phyloP scores from a whole-genome alignment of 768 basidiomycete species.

The Phaeotremella skinneri region DNA sequence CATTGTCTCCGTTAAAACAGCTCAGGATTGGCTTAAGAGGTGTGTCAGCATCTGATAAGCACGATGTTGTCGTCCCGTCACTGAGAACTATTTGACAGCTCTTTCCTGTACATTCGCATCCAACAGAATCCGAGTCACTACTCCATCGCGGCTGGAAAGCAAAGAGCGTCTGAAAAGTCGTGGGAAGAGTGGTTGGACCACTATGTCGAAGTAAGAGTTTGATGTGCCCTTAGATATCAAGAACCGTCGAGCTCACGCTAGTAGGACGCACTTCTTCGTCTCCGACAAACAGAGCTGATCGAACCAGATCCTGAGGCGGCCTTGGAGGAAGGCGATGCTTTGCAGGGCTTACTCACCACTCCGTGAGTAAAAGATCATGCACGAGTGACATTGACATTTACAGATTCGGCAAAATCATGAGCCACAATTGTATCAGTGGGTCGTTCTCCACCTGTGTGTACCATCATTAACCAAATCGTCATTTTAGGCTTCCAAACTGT shows the following conservation, averaged over 20 bases:
- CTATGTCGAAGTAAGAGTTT: slow-evolving; percentile 67
- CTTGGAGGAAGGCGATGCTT: background rate
- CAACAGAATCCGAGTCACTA: slow-evolving; percentile 80
- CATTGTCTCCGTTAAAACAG: slow-evolving; percentile 66
- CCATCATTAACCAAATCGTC: background rate
- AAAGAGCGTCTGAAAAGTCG: slow-evolving; percentile 58
- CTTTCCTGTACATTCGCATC: slow-evolving; percentile 84
- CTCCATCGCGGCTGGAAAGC: slow-evolving; percentile 54
- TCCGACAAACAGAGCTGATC: slow-evolving; percentile 5
- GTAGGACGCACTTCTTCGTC: slow-evolving; percentile 6
- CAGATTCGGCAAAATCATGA: slow-evolving; percentile 37
- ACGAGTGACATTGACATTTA: background rate
- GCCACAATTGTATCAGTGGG: slow-evolving; percentile 35
- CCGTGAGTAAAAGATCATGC: background rate
- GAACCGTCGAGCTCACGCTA: background rate
- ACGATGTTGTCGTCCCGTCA: background rate
- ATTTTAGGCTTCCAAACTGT: slow-evolving; percentile 8
- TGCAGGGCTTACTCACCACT: slow-evolving; percentile 4
- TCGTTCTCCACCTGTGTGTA: background rate
- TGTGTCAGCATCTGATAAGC: background rate
- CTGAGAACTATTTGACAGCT: slow-evolving; percentile 53
- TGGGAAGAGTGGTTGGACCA: slow-evolving; percentile 73
- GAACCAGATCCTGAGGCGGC: background rate
- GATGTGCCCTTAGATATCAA: slow-evolving; percentile 34
- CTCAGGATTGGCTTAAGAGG: slow-evolving; percentile 67